Percentiles rank a stretch among this genome's conserved stretches.
Conservation (phyloP, 176 grass and related monocot genomes). For the Musa acuminata region DNA sequence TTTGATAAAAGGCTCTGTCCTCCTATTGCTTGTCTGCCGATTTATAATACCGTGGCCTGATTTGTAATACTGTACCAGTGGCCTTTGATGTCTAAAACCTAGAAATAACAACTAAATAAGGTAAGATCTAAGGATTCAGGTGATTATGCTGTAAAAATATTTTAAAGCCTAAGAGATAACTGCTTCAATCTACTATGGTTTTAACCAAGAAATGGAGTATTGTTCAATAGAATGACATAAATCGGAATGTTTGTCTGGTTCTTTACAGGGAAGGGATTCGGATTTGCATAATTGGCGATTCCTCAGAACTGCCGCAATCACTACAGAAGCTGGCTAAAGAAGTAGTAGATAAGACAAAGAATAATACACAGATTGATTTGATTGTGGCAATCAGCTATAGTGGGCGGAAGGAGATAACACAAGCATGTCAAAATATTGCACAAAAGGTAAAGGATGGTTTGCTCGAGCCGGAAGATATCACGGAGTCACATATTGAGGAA, state of each 20-base stretch:
- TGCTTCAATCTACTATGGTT: neutral
- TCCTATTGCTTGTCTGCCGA: neutral
- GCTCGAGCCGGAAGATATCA: constrained; percentile 51
- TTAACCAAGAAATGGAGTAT: neutral
- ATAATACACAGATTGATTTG: constrained; percentile 37
- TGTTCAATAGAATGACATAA: neutral
- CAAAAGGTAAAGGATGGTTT: constrained; percentile 31
- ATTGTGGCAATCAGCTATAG: constrained; percentile 57
- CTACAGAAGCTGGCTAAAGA: constrained; percentile 37
- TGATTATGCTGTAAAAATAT: neutral
- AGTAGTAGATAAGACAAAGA: constrained; percentile 34
- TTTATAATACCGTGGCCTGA: neutral
- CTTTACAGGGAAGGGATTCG: constrained; percentile 37
- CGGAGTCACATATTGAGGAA: constrained; percentile 33
- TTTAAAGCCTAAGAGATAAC: neutral
- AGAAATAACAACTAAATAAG: neutral
- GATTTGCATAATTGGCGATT: constrained; percentile 44
- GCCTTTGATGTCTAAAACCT: neutral
- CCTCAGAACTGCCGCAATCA: constrained; percentile 39
- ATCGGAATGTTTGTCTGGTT: neutral
- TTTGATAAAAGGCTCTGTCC: too few relatives aligned
- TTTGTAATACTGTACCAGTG: neutral
- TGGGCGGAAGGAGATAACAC: constrained; percentile 49
- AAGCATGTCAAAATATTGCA: constrained; percentile 40
- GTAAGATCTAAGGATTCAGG: neutral